A percentile compares a stretch with the other conserved stretches of the same genome.
These are phyloP conservation scores for Globisporangium ultimum DNA, from an alignment of 352 stramenopile genomes.

Conservation along the genomic window DNA sequence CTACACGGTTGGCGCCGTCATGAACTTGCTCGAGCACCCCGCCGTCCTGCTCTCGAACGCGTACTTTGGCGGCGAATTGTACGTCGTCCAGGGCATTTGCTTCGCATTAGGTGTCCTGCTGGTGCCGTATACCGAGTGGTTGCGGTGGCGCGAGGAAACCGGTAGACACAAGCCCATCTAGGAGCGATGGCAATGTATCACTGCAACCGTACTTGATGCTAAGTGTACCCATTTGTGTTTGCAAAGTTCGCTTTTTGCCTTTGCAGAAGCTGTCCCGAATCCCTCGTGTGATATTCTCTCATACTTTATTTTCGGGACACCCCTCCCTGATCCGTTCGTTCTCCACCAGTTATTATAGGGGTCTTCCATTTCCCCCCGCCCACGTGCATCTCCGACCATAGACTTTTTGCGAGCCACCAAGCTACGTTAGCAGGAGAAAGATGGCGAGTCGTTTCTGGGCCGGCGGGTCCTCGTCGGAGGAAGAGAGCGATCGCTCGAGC, in stretches of 20 bases:
- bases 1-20: conserved; percentile 69
- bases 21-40: conserved; percentile 75
- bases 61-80: conserved; percentile 57
- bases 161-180: conserved; percentile 26
- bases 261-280: neutral
- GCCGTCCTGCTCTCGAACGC: conserved; percentile 68
- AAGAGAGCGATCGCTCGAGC: conserved; percentile 73
- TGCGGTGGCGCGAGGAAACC: conserved; percentile 46
- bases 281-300: neutral
- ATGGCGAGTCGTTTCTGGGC: conserved; percentile 88
- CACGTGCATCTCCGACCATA: neutral
- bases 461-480: conserved; percentile 72
- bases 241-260: neutral
- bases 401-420: conserved; percentile 4
- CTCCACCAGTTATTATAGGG: conserved; percentile 14
- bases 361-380: too few species aligned
- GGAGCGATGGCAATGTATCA: neutral
- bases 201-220: neutral
- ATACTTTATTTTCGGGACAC: neutral
- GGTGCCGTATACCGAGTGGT: conserved; percentile 54
- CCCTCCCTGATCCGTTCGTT: neutral
- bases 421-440: conserved; percentile 5
- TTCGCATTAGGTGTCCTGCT: conserved; percentile 57
- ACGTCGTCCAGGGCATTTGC: conserved; percentile 41
- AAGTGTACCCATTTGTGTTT: neutral